phyloP scores from a whole-genome alignment of 164 flowering plant species.

The Annona squamosa region DNA sequence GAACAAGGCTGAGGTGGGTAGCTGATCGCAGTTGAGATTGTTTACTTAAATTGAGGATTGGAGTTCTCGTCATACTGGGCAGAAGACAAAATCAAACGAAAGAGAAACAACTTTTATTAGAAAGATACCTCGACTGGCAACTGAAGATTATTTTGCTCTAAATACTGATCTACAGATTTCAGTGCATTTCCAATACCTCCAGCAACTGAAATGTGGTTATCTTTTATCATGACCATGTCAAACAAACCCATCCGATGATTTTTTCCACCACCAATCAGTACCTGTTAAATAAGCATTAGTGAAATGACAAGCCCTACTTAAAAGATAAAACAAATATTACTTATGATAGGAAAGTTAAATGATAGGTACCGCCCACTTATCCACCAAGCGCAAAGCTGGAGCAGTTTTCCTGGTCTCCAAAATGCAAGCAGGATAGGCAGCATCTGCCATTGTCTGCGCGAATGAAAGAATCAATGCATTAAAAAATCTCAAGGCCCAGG shows the following conservation, averaged over 20 bases:
- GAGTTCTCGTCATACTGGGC: too few relatives aligned
- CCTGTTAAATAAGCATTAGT: conserved; percentile 33
- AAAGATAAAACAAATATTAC: not conserved
- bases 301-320: not conserved
- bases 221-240: conserved; percentile 97
- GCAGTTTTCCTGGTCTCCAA: conserved; percentile 97
- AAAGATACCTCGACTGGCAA: conserved; percentile 83
- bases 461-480: conserved; percentile 4
- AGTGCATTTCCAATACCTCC: conserved; percentile 73
- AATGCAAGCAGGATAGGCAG: conserved; percentile 77
- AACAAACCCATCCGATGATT: conserved; percentile 94
- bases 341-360: conserved; percentile 19
- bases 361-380: conserved; percentile 90
- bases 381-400: conserved; percentile 94
- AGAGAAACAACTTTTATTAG: not conserved
- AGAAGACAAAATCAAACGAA: too few relatives aligned
- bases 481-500: not conserved
- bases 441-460: conserved; percentile 85
- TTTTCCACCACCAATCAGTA: conserved; percentile 86
- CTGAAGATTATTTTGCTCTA: conserved; percentile 54
- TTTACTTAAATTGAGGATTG: too few relatives aligned
- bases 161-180: conserved; percentile 64
- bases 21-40: too few relatives aligned
- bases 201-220: conserved; percentile 85
- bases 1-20: too few relatives aligned